phyloP scores from a whole-genome alignment of 345 rosid genomes.

The Odontarrhena argentea region DNA sequence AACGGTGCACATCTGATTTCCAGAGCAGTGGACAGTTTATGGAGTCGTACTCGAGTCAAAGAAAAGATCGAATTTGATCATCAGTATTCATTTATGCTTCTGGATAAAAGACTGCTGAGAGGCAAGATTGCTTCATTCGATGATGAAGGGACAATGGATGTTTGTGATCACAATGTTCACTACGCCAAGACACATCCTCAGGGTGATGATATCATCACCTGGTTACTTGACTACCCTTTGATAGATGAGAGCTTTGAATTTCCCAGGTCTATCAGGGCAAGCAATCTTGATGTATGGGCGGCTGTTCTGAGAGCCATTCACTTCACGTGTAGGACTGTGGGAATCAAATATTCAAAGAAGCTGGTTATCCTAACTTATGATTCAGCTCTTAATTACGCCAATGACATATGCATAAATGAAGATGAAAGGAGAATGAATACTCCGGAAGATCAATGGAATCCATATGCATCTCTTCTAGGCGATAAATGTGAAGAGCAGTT shows the following conservation, averaged over 20 bases:
- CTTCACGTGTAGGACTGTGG: constrained; percentile 10
- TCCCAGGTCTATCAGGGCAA: constrained; percentile 20
- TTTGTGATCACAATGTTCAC: constrained; percentile 20
- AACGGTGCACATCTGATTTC: constrained; percentile 25
- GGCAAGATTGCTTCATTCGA: constrained; percentile 29
- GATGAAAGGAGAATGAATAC: constrained; percentile 13
- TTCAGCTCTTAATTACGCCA: not conserved
- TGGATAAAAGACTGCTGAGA: constrained; percentile 33
- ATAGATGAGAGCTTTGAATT: constrained; percentile 4
- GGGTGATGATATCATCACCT: constrained; percentile 31
- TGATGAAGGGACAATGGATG: constrained; percentile 30
- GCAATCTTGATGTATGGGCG: constrained; percentile 32
- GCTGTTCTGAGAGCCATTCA: constrained; percentile 25
- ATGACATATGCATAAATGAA: not conserved
- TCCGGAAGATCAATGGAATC: constrained; percentile 12
- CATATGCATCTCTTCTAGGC: constrained; percentile 21
- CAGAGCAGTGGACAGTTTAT: constrained; percentile 31
- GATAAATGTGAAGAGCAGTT: not conserved
- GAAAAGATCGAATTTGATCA: constrained; percentile 35
- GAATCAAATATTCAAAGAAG: constrained; percentile 3
- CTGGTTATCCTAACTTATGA: not conserved
- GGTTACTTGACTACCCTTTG: constrained; percentile 25
- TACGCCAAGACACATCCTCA: constrained; percentile 32
- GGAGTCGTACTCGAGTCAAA: constrained; percentile 17
- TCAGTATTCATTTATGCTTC: constrained; percentile 30